A percentile compares a stretch with the other conserved stretches of the same genome.
phyloP scores from a whole-genome alignment of 805 yeast species.

The Candida silvicultrix region DNA sequence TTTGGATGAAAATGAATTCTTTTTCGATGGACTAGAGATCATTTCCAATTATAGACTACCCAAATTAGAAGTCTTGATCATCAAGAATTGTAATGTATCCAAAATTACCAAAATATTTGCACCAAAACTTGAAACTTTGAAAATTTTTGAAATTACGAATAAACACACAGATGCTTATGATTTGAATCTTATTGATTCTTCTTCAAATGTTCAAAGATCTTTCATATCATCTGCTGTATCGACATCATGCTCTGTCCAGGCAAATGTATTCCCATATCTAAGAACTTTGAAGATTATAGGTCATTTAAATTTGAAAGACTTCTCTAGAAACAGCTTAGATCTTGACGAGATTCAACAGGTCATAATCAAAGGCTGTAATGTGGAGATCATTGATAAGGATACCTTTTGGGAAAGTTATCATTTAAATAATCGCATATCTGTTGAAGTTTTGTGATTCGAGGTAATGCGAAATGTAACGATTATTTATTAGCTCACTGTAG shows the following conservation, averaged over 20 bases:
- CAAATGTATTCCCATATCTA: constrained; percentile 5
- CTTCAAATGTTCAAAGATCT: constrained; percentile 2
- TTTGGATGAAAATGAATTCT: constrained; percentile 29
- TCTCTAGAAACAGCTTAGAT: background rate
- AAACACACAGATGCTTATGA: constrained; percentile 19
- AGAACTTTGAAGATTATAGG: constrained; percentile 9
- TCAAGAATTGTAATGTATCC: constrained; percentile 20
- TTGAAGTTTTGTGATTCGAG: background rate
- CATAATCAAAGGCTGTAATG: constrained; percentile 5
- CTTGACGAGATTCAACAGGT: background rate
- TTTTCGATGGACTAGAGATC: constrained; percentile 28
- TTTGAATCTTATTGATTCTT: constrained; percentile 5
- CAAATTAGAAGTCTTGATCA: constrained; percentile 6
- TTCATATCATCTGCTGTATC: constrained; percentile 1
- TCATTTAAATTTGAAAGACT: constrained; percentile 5
- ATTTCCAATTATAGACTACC: constrained; percentile 12
- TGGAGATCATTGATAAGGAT: constrained; percentile 2
- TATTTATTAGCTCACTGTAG: too few relatives aligned
- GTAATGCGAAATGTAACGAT: background rate
- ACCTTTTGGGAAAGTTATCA: background rate
- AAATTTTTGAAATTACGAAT: constrained; percentile 16
- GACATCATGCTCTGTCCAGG: constrained; percentile 1
- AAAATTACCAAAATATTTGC: constrained; percentile 11
- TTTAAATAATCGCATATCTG: background rate
- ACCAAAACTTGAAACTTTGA: constrained; percentile 9